Evolutionary conservation across 108 stramenopile species (phyloP).

Genomic region (Stephanodiscus triporus): DNA sequence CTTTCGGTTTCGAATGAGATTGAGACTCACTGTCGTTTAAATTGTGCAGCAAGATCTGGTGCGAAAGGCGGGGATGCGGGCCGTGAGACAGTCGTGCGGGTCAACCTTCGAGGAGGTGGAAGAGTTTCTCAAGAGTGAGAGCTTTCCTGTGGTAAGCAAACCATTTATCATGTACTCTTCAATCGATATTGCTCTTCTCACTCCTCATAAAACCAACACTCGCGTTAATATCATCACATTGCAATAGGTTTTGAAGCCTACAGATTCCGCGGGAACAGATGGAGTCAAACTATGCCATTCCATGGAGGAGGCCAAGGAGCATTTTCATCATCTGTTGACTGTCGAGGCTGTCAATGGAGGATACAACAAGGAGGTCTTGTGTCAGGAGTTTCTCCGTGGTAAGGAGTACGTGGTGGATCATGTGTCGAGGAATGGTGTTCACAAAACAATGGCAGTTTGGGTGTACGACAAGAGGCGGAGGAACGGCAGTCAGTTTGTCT

Average conservation of each 20-base stretch:
- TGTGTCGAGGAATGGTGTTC: conserved; percentile 83
- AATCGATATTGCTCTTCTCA: background rate
- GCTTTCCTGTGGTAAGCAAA: conserved; percentile 61
- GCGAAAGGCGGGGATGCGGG: conserved; percentile 65
- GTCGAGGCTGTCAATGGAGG: conserved; percentile 90
- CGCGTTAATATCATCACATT: background rate
- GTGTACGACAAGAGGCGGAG: conserved; percentile 90
- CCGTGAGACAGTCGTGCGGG: conserved; percentile 85
- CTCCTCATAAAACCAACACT: background rate
- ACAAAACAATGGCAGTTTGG: conserved; percentile 93
- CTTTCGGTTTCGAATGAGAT: background rate
- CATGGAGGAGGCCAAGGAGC: conserved; percentile 87
- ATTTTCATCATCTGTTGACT: conserved; percentile 87
- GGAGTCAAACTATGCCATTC: conserved; percentile 90
- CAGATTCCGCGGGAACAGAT: conserved; percentile 92
- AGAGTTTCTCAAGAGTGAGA: conserved; percentile 63
- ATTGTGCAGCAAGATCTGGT: conserved; percentile 74
- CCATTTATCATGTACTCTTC: too few species aligned
- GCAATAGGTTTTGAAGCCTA: conserved; percentile 82
- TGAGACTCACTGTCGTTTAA: too few species aligned
- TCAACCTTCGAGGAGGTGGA: conserved; percentile 70
- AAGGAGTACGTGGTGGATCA: conserved; percentile 92
- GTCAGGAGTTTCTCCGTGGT: conserved; percentile 90
- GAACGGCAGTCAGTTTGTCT: conserved; percentile 84
- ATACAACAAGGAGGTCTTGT: conserved; percentile 79